These are phyloP conservation scores for Colletotrichum trifolii DNA, from an alignment of 2,329 filamentous ascomycete genomes.

Conservation along the genomic window DNA sequence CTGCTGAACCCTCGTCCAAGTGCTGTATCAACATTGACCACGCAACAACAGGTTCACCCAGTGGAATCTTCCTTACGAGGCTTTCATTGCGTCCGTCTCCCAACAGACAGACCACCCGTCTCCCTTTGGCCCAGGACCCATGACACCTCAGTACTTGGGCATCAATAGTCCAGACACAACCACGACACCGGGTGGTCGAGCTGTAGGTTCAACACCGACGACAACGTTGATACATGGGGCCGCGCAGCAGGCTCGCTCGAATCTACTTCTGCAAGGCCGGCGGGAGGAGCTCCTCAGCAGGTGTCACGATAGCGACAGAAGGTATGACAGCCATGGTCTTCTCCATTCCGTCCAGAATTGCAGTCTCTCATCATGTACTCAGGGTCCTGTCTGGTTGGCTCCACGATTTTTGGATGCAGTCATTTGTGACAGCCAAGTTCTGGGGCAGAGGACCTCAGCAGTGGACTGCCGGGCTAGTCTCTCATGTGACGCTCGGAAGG, in stretches of 20 bases:
- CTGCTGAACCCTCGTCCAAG: not conserved
- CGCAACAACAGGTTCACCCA: not conserved
- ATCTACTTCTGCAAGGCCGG: slow-evolving; percentile 35
- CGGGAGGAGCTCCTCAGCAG: slow-evolving; percentile 30
- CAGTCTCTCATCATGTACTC: not conserved
- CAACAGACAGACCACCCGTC: not conserved
- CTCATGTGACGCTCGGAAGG: not conserved
- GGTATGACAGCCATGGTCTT: not conserved
- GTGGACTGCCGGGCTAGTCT: slow-evolving; percentile 34
- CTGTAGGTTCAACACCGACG: slow-evolving; percentile 10
- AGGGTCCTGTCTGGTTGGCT: slow-evolving; percentile 35
- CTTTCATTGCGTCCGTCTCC: not conserved
- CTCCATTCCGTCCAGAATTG: fast-evolving
- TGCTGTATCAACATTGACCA: not conserved
- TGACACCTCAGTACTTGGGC: not conserved
- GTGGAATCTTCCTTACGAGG: slow-evolving; percentile 10
- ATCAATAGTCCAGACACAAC: slow-evolving; percentile 11
- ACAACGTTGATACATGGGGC: slow-evolving; percentile 32
- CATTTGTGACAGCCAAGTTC: slow-evolving; percentile 41
- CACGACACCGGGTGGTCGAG: not conserved
- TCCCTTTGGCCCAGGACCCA: not conserved
- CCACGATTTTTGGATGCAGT: slow-evolving; percentile 42
- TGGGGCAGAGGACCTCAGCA: slow-evolving; percentile 39
- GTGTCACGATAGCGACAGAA: slow-evolving; percentile 26
- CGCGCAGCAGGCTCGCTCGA: slow-evolving; percentile 25